Evolutionary conservation across 169 alveolate genomes (phyloP).

Genomic region (Theileria luwenshuni): DNA sequence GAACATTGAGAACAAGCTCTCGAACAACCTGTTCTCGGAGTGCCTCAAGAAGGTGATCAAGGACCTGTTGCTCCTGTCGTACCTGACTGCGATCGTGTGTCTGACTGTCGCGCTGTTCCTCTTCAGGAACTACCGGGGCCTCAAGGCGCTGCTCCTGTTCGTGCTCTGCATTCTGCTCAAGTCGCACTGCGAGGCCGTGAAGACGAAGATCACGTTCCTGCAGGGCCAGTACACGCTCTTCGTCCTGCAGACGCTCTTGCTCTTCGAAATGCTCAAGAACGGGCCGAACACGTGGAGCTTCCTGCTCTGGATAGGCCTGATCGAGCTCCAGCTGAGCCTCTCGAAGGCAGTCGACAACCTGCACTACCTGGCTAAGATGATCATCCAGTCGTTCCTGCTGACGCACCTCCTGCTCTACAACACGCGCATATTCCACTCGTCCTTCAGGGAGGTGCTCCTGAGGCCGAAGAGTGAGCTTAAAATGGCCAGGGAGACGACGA

Average conservation of each 20-base stretch:
- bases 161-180: conserved; percentile 31
- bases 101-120: background rate
- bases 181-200: conserved; percentile 41
- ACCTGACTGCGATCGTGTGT: background rate
- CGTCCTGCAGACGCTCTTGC: conserved; percentile 33
- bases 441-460: background rate
- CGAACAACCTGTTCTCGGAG: background rate
- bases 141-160: conserved; percentile 41
- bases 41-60: background rate
- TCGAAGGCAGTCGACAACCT: conserved; percentile 11
- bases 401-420: background rate
- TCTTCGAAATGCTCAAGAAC: conserved; percentile 36
- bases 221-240: conserved; percentile 31
- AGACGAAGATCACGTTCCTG: background rate
- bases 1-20: background rate
- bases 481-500: background rate
- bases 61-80: background rate
- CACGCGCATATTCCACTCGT: background rate
- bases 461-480: background rate
- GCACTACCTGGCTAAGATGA: conserved; percentile 7
- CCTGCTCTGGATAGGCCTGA: conserved; percentile 40
- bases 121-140: conserved; percentile 1
- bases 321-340: conserved; percentile 44
- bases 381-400: conserved; percentile 37
- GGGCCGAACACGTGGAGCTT: conserved; percentile 47